Percentiles rank a stretch among this genome's conserved stretches.
These are phyloP conservation scores for Calocybe indica DNA, from an alignment of 768 basidiomycete species.

Conservation along the genomic window DNA sequence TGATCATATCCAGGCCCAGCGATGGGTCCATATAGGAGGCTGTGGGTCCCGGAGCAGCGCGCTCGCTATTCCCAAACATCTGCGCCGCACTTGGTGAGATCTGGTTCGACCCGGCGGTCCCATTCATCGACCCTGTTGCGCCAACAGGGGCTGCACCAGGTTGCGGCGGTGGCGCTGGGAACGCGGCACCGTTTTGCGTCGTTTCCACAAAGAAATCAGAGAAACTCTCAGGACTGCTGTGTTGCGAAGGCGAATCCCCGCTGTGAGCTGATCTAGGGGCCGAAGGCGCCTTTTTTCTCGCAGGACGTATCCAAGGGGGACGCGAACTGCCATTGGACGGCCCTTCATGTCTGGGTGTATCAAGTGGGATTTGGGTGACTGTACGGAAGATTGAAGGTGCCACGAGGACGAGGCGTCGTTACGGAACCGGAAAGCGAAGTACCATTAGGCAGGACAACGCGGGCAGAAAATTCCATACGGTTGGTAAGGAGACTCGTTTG, in stretches of 20 bases:
- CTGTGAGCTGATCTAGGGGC: slow-evolving; percentile 37
- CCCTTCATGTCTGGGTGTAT: slow-evolving; percentile 52
- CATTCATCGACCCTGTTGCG: too few species aligned
- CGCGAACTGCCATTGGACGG: slow-evolving; percentile 37
- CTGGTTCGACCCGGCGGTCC: too few species aligned
- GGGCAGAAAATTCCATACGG: background rate
- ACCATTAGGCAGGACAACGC: slow-evolving; percentile 3
- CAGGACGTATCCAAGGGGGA: slow-evolving; percentile 86
- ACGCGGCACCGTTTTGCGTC: slow-evolving; percentile 21
- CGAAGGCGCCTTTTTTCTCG: slow-evolving; percentile 67
- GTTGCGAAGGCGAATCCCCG: slow-evolving; percentile 38
- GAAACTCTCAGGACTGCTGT: slow-evolving; percentile 62
- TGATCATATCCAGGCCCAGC: slow-evolving; percentile 37
- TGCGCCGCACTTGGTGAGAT: too few species aligned
- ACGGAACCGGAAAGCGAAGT: slow-evolving; percentile 1
- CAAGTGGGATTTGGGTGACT: slow-evolving; percentile 87
- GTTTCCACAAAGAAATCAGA: slow-evolving; percentile 63
- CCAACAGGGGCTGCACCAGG: background rate
- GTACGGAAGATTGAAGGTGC: slow-evolving; percentile 1
- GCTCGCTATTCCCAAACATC: too few species aligned
- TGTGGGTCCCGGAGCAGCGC: too few species aligned
- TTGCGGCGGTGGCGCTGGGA: slow-evolving; percentile 13
- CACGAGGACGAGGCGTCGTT: slow-evolving; percentile 3
- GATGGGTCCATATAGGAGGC: too few species aligned
- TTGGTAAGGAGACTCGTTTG: background rate